Evolutionary conservation across 2,329 filamentous ascomycete genomes (phyloP), one percentile per base, ranked within the genome.

Genomic region (Aureobasidium pullulans): DNA sequence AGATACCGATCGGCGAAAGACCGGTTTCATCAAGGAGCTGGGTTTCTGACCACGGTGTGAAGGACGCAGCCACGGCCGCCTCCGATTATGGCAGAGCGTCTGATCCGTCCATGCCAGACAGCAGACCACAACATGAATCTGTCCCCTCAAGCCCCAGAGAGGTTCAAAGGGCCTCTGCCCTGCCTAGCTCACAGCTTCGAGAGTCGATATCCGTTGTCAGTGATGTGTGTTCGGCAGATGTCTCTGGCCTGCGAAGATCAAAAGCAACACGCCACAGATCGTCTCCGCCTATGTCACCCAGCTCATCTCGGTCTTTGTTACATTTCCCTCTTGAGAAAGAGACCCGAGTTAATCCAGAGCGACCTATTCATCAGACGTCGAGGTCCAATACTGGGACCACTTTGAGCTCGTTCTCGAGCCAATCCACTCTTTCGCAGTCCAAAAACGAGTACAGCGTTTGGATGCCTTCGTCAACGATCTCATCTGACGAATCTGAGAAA

Each of bases 1-100:
- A 85, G 59, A 75, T 86, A 39, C 84, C 84, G 8, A 83, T 86
- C 64, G 84, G 84, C 28, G 84, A 84, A 69, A 77, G 76, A 64
- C 76, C 77, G 31, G 74, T 70, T 54, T 68, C 74, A n/a, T 70
- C 79, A 4, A 77, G 75, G 61, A 71, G 72, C 60, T 80, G 77
- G 74, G 7, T 8, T 11, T 57, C 42, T 9, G 43, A 48, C 5
- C 54, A 23, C 19, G 34, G 28, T 37, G 42, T 15, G n/a, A 32
- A 23, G n/a, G 54, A 40, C 8, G 48, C 15, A 9, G 15, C 32
- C 9, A 15, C 9, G 8, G 23, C 42, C 11, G 13, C 6, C 23
- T 15, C 9, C 19, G 40, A 37, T 6, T 16, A 15, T 16, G 31
- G n/a, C 3, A 28, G 23, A 40, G 19, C 23, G 10, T 48, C 42